Evolutionary conservation across 2,329 filamentous ascomycete species (phyloP), one percentile per base, ranked within the genome.

Genomic region (Clonostachys sp.): DNA sequence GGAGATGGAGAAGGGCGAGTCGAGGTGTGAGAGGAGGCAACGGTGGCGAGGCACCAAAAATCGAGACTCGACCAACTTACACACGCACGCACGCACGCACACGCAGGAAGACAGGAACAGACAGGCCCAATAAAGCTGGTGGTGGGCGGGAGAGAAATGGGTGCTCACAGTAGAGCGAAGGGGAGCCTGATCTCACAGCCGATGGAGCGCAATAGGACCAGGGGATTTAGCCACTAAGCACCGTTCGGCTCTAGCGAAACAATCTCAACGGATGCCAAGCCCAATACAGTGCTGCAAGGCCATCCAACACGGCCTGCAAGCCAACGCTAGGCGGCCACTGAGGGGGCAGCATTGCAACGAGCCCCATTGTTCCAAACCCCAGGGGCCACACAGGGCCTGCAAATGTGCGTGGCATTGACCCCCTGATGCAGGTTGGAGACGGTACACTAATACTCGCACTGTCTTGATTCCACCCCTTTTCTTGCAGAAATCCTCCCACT

Each of bases 351-450:
- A 30, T 30, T 30, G 24, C 9, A 30, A 6, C 24, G 9, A 10
- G 24, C 24, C 24, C 24, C 24, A 30, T 30, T 30, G 9, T 70
- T 69, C 36, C 58, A 60, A 16, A 10, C 24, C 24, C 24, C 24
- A 30, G 24, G 9, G 24, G 24, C 24, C 24, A 30, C 24, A 30
- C 24, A 30, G 8, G 24, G 24, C 24, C 24, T 30, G 24, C 24
- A 30, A 9, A 30, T 30, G 24, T 30, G 24, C 24, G 24, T 30
- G 24, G 24, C 24, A 30, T 30, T 30, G 24, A 30, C 24, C 24
- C 24, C 24, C 24, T 30, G 24, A 30, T 30, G 24, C 24, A 30
- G 24, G 24, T 30, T 30, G 24, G 24, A 30, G 24, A 30, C 24
- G 24, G 24, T 30, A 30, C 24, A 30, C 24, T 30, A 30, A 30